Evolutionary conservation across 2,329 filamentous ascomycete genomes (phyloP).

Genomic region (Trichoderma harzianum): DNA sequence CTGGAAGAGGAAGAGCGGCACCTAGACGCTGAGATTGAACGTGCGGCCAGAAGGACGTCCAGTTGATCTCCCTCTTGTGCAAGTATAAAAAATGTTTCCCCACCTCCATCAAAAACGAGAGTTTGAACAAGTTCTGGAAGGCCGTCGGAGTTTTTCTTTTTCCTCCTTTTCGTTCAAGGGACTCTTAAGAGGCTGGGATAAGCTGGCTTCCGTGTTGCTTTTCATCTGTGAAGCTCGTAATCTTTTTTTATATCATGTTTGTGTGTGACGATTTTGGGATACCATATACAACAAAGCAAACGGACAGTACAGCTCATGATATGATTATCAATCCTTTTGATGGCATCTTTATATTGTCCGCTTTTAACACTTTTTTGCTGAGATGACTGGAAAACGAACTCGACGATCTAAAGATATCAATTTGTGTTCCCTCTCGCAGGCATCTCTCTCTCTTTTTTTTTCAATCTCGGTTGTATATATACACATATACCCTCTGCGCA

Average conservation of each 20-base stretch:
- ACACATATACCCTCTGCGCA: slow-evolving; percentile 3
- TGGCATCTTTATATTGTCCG: not conserved
- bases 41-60: slow-evolving; percentile 29
- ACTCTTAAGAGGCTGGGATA: not conserved
- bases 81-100: not conserved
- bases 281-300: not conserved
- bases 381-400: slow-evolving; percentile 8
- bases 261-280: not conserved
- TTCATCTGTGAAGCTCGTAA: not conserved
- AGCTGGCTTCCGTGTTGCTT: not conserved
- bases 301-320: not conserved
- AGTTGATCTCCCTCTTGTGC: not conserved
- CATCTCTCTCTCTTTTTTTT: not conserved
- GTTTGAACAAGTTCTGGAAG: not conserved
- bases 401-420: not conserved
- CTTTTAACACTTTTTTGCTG: not conserved
- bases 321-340: not conserved
- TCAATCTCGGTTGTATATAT: not conserved
- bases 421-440: not conserved
- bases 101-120: not conserved
- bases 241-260: not conserved
- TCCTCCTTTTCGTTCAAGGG: not conserved
- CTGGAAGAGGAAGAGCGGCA: slow-evolving; percentile 57
- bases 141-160: not conserved
- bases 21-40: slow-evolving; percentile 55